Conservation (phyloP, 2,329 filamentous ascomycete species). For the Microdochium nivale region DNA sequence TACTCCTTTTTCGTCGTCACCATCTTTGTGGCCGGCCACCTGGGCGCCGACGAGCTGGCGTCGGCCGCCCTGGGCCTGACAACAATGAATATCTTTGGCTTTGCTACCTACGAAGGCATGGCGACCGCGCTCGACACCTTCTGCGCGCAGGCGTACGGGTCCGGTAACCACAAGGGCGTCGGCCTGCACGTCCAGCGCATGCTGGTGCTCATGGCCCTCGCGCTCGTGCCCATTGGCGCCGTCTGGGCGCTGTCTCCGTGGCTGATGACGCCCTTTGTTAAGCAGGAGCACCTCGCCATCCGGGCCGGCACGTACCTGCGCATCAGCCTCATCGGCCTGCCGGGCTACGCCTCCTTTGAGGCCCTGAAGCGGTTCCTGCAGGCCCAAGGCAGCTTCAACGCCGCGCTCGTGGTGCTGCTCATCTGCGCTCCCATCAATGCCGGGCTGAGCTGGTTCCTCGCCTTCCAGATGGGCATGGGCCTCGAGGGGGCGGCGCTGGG, state of each 20-base stretch:
- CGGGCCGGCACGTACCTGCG: constrained; percentile 40
- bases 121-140: constrained; percentile 41
- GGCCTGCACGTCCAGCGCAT: constrained; percentile 45
- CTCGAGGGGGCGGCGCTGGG: constrained; percentile 42
- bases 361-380: constrained; percentile 45
- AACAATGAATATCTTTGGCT: constrained; percentile 44
- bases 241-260: constrained; percentile 39
- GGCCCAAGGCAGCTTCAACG: constrained; percentile 44
- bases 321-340: constrained; percentile 38
- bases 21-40: constrained; percentile 41
- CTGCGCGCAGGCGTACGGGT: constrained; percentile 42
- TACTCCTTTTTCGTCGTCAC: constrained; percentile 43
- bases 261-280: constrained; percentile 34
- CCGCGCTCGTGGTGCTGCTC: constrained; percentile 35
- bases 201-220: constrained; percentile 36
- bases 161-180: constrained; percentile 35
- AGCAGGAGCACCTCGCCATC: constrained; percentile 35
- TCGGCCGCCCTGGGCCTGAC: constrained; percentile 42
- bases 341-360: constrained; percentile 45
- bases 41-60: constrained; percentile 41
- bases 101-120: constrained; percentile 41
- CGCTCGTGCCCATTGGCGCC: constrained; percentile 36
- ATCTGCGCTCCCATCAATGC: constrained; percentile 39
- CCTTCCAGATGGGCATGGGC: constrained; percentile 30
- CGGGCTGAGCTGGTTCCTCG: constrained; percentile 39